phyloP scores from a whole-genome alignment of 345 rosid genomes.

The Linum lewisii region DNA sequence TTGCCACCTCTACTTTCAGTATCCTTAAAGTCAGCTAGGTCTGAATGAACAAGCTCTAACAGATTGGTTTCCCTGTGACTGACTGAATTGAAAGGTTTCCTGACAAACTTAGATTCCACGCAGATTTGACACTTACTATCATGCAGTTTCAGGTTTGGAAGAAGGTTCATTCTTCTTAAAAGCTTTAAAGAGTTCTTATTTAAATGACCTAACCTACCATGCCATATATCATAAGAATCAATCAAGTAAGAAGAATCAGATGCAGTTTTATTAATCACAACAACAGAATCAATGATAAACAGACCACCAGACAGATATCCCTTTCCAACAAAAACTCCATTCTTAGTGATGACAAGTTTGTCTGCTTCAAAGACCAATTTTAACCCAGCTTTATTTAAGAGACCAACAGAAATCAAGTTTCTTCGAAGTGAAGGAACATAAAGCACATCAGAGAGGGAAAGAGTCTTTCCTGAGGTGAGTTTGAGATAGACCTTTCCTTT shows the following conservation, averaged over 20 bases:
- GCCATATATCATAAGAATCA: not conserved
- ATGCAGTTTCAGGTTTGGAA: too few species aligned
- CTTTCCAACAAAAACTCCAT: not conserved
- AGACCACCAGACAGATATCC: not conserved
- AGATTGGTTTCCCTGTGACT: not conserved
- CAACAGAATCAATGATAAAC: not conserved
- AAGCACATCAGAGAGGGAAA: not conserved
- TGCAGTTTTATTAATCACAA: not conserved
- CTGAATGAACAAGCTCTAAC: not conserved
- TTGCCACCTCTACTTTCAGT: conserved; percentile 1
- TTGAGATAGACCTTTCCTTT: not conserved
- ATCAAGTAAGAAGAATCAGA: conserved; percentile 7
- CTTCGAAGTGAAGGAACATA: conserved; percentile 2
- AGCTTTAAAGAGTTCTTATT: not conserved
- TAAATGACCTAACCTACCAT: conserved; percentile 7
- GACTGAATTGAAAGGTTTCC: too few species aligned
- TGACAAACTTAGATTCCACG: too few species aligned
- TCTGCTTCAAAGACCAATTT: not conserved
- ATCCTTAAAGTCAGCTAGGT: not conserved
- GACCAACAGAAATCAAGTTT: not conserved
- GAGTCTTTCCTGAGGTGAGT: not conserved
- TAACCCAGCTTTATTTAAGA: not conserved
- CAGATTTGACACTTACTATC: too few species aligned
- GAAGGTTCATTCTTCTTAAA: too few species aligned
- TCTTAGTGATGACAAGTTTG: conserved; percentile 1